Evolutionary conservation across 2,329 filamentous ascomycete species (phyloP).

Genomic region (Apiospora aurea): DNA sequence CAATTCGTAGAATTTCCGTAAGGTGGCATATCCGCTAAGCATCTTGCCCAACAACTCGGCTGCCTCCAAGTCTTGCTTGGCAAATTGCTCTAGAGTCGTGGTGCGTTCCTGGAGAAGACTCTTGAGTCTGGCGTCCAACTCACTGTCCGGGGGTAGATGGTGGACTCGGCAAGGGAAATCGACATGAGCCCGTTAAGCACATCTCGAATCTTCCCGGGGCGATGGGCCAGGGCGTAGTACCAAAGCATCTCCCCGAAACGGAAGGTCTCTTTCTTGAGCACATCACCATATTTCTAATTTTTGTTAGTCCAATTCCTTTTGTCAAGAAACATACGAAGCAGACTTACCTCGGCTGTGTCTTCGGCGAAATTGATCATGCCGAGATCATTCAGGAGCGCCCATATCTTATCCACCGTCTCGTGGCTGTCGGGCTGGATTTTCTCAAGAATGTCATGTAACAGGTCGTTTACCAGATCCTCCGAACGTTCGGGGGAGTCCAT

Average conservation of each 20-base stretch:
- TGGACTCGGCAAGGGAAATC: conserved; percentile 85
- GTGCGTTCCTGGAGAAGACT: conserved; percentile 76
- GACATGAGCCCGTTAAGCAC: conserved; percentile 88
- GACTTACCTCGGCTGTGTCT: conserved; percentile 79
- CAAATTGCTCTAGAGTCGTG: conserved; percentile 73
- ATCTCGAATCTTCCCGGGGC: conserved; percentile 78
- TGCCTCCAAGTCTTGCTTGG: conserved; percentile 78
- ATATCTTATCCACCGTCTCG: conserved; percentile 80
- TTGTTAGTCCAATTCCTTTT: conserved; percentile 35
- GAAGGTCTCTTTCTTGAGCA: conserved; percentile 73
- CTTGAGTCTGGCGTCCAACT: conserved; percentile 77
- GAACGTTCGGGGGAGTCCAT: conserved; percentile 77
- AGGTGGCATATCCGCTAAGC: conserved; percentile 89
- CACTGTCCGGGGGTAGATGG: conserved; percentile 75
- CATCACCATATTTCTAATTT: conserved; percentile 81
- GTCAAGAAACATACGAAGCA: conserved; percentile 8
- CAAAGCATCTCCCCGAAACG: conserved; percentile 87
- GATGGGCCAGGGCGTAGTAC: conserved; percentile 89
- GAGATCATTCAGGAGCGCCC: conserved; percentile 77
- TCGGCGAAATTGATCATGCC: conserved; percentile 81
- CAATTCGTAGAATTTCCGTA: conserved; percentile 90
- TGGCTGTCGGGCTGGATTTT: conserved; percentile 70
- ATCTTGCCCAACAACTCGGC: conserved; percentile 84
- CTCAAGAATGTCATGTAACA: conserved; percentile 72
- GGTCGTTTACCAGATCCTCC: conserved; percentile 74